These are phyloP conservation scores for Podosphaera aphanis DNA, from an alignment of 2,329 filamentous ascomycete species.

Conservation along the genomic window DNA sequence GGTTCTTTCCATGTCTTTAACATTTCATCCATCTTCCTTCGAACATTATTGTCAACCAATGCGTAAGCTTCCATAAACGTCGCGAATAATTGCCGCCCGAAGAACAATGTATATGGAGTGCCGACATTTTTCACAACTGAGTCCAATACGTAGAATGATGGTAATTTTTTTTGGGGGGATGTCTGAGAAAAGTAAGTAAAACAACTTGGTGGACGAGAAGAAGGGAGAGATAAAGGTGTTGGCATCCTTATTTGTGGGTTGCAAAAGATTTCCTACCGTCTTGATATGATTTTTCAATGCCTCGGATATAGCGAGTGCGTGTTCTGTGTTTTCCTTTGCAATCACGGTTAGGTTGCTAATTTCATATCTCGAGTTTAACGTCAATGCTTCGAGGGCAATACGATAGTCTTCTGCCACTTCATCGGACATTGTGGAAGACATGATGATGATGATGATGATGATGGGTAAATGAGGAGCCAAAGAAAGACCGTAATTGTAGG, in stretches of 20 bases:
- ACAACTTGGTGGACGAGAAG: not conserved
- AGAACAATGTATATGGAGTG: slow-evolving; percentile 87
- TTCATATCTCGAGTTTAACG: slow-evolving; percentile 75
- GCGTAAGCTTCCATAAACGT: slow-evolving; percentile 96
- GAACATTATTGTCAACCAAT: slow-evolving; percentile 58
- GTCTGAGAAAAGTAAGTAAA: slow-evolving; percentile 31
- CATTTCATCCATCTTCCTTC: slow-evolving; percentile 90
- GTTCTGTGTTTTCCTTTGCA: slow-evolving; percentile 88
- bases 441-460: too few relatives aligned
- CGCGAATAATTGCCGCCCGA: slow-evolving; percentile 72
- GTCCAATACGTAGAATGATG: slow-evolving; percentile 91
- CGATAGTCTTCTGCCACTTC: slow-evolving; percentile 91
- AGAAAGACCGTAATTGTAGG: not conserved
- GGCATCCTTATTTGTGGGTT: not conserved
- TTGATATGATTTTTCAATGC: slow-evolving; percentile 83
- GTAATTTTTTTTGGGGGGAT: slow-evolving; percentile 68
- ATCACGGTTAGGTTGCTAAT: slow-evolving; percentile 96
- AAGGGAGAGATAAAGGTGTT: not conserved
- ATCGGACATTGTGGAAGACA: slow-evolving; percentile 40
- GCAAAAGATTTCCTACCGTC: slow-evolving; percentile 42
- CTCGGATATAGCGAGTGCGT: slow-evolving; percentile 78
- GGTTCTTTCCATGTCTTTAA: slow-evolving; percentile 95
- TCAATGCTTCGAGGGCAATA: slow-evolving; percentile 76
- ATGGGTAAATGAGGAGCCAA: slow-evolving; percentile 18
- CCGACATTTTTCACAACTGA: slow-evolving; percentile 98